phyloP scores from a whole-genome alignment of 1,284 basidiomycete species.

The Amylostereum chailletii region DNA sequence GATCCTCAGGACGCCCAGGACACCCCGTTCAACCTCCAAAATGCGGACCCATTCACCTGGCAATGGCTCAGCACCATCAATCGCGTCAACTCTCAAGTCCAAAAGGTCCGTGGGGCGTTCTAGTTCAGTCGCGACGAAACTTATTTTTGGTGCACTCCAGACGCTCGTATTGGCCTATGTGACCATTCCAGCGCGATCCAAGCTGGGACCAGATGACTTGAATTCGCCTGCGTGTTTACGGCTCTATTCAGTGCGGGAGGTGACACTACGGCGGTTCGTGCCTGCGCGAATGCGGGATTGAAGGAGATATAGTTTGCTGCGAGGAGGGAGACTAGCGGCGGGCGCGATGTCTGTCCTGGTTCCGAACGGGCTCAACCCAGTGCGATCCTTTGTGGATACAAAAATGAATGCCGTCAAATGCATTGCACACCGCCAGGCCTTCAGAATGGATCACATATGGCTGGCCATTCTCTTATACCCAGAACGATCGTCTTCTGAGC shows the following conservation, averaged over 20 bases:
- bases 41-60: conserved; percentile 77
- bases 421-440: too few species aligned
- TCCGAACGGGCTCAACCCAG: too few species aligned
- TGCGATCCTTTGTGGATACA: too few species aligned
- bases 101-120: conserved; percentile 57
- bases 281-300: conserved; percentile 89
- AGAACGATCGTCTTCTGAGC: too few species aligned
- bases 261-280: conserved; percentile 79
- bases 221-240: conserved; percentile 62
- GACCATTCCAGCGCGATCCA: conserved; percentile 70
- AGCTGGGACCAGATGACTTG: conserved; percentile 44
- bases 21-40: conserved; percentile 56
- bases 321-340: too few species aligned
- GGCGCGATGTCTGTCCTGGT: too few species aligned
- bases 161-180: conserved; percentile 87
- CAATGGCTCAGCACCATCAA: conserved; percentile 96
- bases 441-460: too few species aligned
- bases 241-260: conserved; percentile 78
- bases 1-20: conserved; percentile 61
- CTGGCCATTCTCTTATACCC: too few species aligned
- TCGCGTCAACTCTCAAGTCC: conserved; percentile 93
- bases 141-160: conserved; percentile 28
- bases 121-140: neutral
- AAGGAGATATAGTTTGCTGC: conserved; percentile 4
- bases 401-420: too few species aligned